Evolutionary conservation across 2,329 filamentous ascomycete genomes (phyloP), one percentile per base, ranked within the genome.

Genomic region (Exophiala alcalophila): DNA sequence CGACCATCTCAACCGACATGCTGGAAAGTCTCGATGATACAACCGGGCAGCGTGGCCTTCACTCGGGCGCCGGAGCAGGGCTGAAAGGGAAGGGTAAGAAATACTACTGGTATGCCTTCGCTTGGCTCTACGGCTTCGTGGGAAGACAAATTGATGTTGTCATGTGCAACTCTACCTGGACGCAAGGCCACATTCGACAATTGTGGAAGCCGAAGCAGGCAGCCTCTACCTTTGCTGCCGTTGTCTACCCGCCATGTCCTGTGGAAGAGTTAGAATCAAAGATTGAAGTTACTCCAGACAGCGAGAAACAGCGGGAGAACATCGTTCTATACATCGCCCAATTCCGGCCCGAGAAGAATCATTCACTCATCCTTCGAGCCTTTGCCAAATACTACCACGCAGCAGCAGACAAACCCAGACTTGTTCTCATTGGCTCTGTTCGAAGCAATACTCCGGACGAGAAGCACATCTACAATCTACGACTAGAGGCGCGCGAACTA

Each of bases 1-100:
- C 92, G 1, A 97, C 91, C 42, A 98, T 98, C 40, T 96, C 90
- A 3, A 98, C 89, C 36, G 92, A 98, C 59, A 98, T 98, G 92
- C 78, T 98, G 3, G 77, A 80, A 15, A 91, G 86, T 12, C 78
- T 96, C 4, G 79, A 89, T 54, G 79, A 84, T 6, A 64, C 62
- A 23, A 76, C 72, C 33, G 84, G 81, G 10, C 64, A 63, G 41
- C 83, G 78, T 65, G 85, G 91, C 2, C 73, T 94, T 42, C 92
- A 97, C 61, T 86, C 90, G 4, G 90, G 91, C 21, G 76, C 85
- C 40, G 91, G 89, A 2, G 74, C 72, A 20, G 91, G 91, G 1
- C 59, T 75, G 19, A 81, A 78, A 47, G 91, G 91, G 8, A 61
- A 65, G 4, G 72, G 72, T 35, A 98, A 98, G 70, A 81, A 77